Evolutionary conservation across 495 filamentous ascomycete genomes (phyloP), one percentile per base, ranked within the genome.

Genomic region (Immersiella caudata): DNA sequence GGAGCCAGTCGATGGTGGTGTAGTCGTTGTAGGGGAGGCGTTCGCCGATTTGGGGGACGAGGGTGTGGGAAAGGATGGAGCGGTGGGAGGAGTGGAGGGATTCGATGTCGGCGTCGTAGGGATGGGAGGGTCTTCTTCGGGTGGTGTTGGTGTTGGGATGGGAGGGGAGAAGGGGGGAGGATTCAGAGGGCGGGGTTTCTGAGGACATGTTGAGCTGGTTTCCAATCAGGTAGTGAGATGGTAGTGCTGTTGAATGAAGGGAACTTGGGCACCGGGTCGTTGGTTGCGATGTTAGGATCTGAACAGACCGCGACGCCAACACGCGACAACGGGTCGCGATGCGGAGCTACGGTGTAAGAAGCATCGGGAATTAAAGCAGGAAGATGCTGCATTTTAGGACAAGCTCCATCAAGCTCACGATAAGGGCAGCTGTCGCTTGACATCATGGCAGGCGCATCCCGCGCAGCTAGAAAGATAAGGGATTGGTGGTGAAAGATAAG

Each of bases 11-110:
- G 56, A 59, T 59, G 56, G 56, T 59, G 6, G 56, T 59, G 56
- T 59, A 59, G 56, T 27, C 22, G 70, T 85, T 87, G 74, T 86
- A 87, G 14, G 82, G 81, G 60, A 87, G 69, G 29, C 85, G 73
- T 67, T 87, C 85, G 24, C 84, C 83, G 21, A 87, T 14, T 14
- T 22, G 56, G 1, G 56, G 26, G 56, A 73, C 6, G 76, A 73
- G 20, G 76, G 78, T 6, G 67, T 70, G 24, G 57, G 71, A 52
- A 81, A 68, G n/a, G 73, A 81, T 84, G 52, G 68, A 71, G 20
- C 74, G 22, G 59, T 60, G 64, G 21, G 73, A 71, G 20, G 35
- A 63, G 51, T 59, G 57, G 24, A 71, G 66, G 7, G 69, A 67
- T 55, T 70, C 68, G 60, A 70, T 22, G 54, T 70, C 68, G 25